phyloP scores from a whole-genome alignment of 495 filamentous ascomycete genomes.

The Xylaria venustula region DNA sequence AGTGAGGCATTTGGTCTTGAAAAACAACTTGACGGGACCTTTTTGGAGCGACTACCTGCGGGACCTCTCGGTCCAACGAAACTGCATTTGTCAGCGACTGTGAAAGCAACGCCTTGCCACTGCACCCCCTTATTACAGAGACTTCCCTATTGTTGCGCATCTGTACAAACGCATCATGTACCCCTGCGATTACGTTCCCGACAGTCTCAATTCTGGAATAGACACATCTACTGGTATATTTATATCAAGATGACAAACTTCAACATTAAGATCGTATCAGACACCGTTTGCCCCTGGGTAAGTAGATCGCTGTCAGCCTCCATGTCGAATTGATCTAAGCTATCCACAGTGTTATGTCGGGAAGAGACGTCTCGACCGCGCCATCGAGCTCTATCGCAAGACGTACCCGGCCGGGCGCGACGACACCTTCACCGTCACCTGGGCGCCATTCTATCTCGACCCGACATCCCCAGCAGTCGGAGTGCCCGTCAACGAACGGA shows the following conservation, averaged over 20 bases:
- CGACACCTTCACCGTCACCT: conserved; percentile 68
- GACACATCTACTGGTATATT: too few species aligned
- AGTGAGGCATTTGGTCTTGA: too few species aligned
- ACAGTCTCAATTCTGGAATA: too few species aligned
- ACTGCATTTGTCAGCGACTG: too few species aligned
- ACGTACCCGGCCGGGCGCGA: conserved; percentile 48
- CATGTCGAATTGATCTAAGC: conserved; percentile 6
- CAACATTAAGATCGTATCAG: conserved; percentile 67
- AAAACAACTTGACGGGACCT: too few species aligned
- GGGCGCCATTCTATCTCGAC: conserved; percentile 76
- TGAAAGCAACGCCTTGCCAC: too few species aligned
- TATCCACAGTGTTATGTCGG: conserved; percentile 69
- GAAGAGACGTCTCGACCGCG: conserved; percentile 65
- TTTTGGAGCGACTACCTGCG: too few species aligned
- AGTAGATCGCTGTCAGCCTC: conserved; percentile 4
- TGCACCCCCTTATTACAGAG: too few species aligned
- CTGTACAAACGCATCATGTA: too few species aligned
- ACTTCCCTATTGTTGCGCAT: too few species aligned
- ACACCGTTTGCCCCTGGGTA: conserved; percentile 76
- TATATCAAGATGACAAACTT: conserved; percentile 66
- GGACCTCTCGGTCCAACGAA: too few species aligned
- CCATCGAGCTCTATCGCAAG: conserved; percentile 60
- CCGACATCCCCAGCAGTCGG: conserved; percentile 50
- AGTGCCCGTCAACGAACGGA: conserved; percentile 23
- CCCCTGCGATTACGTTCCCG: too few species aligned